Percentiles rank a stretch among this genome's conserved stretches.
phyloP scores from a whole-genome alignment of 1,284 basidiomycete genomes.

The Rhodotorula sp. region DNA sequence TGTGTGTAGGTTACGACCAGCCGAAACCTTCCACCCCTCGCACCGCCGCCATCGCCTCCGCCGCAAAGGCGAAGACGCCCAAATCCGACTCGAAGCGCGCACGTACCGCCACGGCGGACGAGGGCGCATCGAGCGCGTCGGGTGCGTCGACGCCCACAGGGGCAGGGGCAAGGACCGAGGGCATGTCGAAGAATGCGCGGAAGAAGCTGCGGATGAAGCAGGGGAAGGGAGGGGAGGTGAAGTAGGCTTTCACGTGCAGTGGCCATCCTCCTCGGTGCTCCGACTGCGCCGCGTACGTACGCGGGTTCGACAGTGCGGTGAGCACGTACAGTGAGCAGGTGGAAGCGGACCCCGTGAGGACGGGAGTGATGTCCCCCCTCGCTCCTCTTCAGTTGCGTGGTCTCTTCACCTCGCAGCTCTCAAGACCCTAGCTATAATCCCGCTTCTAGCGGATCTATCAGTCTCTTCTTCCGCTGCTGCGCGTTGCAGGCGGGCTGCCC shows the following conservation, averaged over 20 bases:
- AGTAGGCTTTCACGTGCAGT: not conserved
- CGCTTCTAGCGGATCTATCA: too few species aligned
- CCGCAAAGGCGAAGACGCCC: not conserved
- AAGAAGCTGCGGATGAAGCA: slow-evolving; percentile 26
- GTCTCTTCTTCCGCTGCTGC: too few species aligned
- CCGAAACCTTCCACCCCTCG: slow-evolving; percentile 12
- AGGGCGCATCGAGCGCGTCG: not conserved
- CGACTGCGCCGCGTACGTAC: too few species aligned
- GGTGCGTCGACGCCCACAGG: not conserved
- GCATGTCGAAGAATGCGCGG: slow-evolving; percentile 11
- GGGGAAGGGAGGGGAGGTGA: not conserved
- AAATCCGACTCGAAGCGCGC: not conserved
- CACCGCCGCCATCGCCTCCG: not conserved
- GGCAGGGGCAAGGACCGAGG: not conserved
- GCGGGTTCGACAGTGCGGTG: too few species aligned
- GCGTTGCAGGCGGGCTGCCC: too few species aligned
- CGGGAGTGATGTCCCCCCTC: too few species aligned
- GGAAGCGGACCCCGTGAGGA: too few species aligned
- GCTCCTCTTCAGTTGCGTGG: too few species aligned
- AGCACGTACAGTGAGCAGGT: too few species aligned
- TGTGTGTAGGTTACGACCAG: slow-evolving; percentile 28
- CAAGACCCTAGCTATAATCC: too few species aligned
- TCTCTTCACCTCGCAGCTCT: too few species aligned
- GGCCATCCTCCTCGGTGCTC: too few species aligned
- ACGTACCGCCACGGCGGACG: not conserved